Evolutionary conservation across 352 stramenopile species (phyloP).

Genomic region (Globisporangium megalacanthum): DNA sequence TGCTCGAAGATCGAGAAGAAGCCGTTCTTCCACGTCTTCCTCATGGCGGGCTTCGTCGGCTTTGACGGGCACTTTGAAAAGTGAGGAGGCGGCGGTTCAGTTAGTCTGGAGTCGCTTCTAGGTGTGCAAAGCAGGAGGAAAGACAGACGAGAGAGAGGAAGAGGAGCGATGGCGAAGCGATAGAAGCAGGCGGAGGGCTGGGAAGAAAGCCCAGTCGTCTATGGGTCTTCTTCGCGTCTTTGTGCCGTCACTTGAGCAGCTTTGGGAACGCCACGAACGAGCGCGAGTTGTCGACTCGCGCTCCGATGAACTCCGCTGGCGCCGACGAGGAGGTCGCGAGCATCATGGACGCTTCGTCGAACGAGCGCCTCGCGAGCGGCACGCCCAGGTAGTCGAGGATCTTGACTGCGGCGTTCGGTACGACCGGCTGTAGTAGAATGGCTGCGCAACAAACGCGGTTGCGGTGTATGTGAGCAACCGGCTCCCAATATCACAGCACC

Average conservation of each 20-base stretch:
- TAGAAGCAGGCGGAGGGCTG: neutral
- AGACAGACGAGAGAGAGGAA: neutral
- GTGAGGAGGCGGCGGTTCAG: conserved; percentile 38
- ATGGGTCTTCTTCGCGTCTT: neutral
- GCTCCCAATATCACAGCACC: neutral
- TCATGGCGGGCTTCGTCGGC: conserved; percentile 93
- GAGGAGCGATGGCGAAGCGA: neutral
- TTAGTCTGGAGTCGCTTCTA: conserved; percentile 35
- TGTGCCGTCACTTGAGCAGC: conserved; percentile 25
- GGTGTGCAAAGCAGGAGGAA: too few relatives aligned
- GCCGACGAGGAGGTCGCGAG: neutral
- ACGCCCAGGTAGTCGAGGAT: conserved; percentile 74
- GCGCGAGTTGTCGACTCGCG: conserved; percentile 41
- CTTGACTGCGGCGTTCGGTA: conserved; percentile 46
- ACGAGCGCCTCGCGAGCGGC: conserved; percentile 34
- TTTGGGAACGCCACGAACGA: conserved; percentile 71
- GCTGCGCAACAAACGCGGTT: conserved; percentile 24
- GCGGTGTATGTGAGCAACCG: neutral
- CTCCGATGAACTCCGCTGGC: conserved; percentile 24
- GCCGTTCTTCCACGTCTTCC: conserved; percentile 95
- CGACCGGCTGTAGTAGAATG: conserved; percentile 64
- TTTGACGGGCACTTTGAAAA: conserved; percentile 96
- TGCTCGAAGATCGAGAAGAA: conserved; percentile 93
- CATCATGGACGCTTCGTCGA: conserved; percentile 50
- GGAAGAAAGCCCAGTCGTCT: conserved; percentile 1